A percentile compares a stretch with the other conserved stretches of the same genome.
phyloP scores from a whole-genome alignment of 805 yeast species.

The Candida schatavii region DNA sequence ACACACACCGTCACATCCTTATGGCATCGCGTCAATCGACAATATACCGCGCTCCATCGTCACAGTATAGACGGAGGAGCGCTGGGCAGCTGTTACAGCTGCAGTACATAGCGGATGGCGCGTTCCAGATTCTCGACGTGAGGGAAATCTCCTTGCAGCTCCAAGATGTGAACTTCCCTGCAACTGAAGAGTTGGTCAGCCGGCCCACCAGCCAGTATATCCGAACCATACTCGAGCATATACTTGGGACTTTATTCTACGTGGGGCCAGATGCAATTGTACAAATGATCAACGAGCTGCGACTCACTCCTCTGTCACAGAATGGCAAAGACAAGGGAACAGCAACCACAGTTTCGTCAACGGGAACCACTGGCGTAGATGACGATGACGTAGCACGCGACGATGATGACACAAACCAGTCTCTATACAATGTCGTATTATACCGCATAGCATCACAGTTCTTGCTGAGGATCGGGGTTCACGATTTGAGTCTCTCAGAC shows the following conservation, averaged over 20 bases:
- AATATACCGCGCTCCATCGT: constrained; percentile 7
- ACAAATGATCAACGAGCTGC: neutral
- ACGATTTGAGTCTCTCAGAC: constrained; percentile 74
- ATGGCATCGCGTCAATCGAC: constrained; percentile 9
- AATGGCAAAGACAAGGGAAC: too few relatives aligned
- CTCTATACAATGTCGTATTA: neutral
- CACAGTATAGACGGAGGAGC: neutral
- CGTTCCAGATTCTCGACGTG: constrained; percentile 61
- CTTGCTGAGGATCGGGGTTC: constrained; percentile 68
- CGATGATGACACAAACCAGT: constrained; percentile 13
- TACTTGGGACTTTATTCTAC: too few relatives aligned
- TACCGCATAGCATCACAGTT: constrained; percentile 27
- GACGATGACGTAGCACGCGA: constrained; percentile 1
- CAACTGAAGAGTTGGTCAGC: constrained; percentile 55
- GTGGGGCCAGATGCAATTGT: too few relatives aligned
- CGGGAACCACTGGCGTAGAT: neutral
- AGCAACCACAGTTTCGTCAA: too few relatives aligned
- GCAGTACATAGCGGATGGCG: constrained; percentile 26
- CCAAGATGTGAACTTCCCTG: constrained; percentile 59
- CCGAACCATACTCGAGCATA: constrained; percentile 54
- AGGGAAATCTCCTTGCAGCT: constrained; percentile 58
- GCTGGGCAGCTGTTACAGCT: neutral
- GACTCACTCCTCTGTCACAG: too few relatives aligned
- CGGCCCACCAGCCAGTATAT: constrained; percentile 60
- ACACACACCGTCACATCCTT: neutral